These are phyloP conservation scores for Solanum neorickii DNA, from an alignment of 257 asterid genomes.

Conservation along the genomic window DNA sequence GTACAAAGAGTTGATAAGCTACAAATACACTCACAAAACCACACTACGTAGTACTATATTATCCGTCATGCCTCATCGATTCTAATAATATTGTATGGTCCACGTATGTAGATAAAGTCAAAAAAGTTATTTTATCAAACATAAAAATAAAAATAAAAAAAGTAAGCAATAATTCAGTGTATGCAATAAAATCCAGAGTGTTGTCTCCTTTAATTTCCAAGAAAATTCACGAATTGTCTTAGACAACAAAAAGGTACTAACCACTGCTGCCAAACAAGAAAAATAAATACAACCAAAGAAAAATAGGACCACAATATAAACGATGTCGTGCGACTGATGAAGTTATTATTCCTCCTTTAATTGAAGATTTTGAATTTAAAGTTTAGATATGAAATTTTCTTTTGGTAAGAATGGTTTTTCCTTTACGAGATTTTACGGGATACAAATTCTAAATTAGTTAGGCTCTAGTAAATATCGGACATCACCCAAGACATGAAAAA, in stretches of 20 bases:
- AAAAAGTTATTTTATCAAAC: neutral
- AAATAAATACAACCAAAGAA: neutral
- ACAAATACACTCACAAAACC: neutral
- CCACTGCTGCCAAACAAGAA: neutral
- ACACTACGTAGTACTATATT: neutral
- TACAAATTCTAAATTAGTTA: fast-evolving
- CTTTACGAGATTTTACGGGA: fast-evolving
- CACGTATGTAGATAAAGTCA: neutral
- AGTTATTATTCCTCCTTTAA: neutral
- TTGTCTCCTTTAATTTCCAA: neutral
- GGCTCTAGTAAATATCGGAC: too few species aligned
- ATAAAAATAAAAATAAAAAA: neutral
- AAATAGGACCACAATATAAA: neutral
- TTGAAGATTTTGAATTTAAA: fast-evolving
- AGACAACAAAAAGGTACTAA: neutral
- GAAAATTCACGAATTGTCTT: neutral
- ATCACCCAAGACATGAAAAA: neutral
- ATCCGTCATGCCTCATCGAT: neutral
- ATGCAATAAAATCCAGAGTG: neutral
- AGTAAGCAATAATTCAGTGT: neutral
- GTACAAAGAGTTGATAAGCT: neutral
- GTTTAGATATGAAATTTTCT: neutral
- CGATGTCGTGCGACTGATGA: neutral
- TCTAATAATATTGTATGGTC: neutral
- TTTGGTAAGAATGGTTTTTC: too few species aligned